Conservation (phyloP, 2,329 filamentous ascomycete genomes). For the Hymenoscyphus fructigenus region DNA sequence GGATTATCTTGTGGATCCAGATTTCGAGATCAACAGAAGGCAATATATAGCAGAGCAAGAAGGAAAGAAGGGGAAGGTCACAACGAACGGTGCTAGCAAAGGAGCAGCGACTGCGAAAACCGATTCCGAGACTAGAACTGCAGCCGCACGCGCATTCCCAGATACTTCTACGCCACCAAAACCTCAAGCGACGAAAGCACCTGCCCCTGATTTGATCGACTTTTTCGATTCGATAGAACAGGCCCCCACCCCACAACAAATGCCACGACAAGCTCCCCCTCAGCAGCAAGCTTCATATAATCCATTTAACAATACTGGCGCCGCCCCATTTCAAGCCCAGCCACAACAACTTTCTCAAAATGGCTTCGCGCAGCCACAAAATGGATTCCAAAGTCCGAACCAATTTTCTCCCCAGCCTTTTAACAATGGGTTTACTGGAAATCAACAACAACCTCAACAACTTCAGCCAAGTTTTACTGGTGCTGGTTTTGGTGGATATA, state of each 20-base stretch:
- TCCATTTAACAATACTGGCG: conserved; percentile 33
- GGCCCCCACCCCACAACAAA: conserved; percentile 65
- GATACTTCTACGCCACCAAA: conserved; percentile 38
- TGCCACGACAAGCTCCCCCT: conserved; percentile 53
- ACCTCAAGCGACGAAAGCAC: conserved; percentile 56
- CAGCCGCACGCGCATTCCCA: conserved; percentile 32
- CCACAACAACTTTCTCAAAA: conserved; percentile 43
- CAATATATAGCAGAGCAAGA: conserved; percentile 91
- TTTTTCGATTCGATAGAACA: conserved; percentile 94
- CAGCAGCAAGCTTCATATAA: conserved; percentile 35
- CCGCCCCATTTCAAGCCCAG: conserved; percentile 37
- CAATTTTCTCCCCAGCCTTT: conserved; percentile 45
- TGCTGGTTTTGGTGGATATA: conserved; percentile 81
- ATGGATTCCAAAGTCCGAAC: conserved; percentile 42
- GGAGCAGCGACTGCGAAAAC: conserved; percentile 39
- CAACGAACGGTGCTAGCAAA: conserved; percentile 41
- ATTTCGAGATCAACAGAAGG: conserved; percentile 89
- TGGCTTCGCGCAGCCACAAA: conserved; percentile 43
- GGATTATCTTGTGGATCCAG: conserved; percentile 90
- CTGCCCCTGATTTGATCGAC: conserved; percentile 80
- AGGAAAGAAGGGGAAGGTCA: conserved; percentile 45
- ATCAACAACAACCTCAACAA: conserved; percentile 41
- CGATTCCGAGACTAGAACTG: conserved; percentile 32
- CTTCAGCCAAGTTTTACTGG: conserved; percentile 66
- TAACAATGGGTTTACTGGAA: conserved; percentile 32